These are phyloP conservation scores for Panicum virgatum DNA, from an alignment of 202 grass and related monocot genomes.

Conservation along the genomic window DNA sequence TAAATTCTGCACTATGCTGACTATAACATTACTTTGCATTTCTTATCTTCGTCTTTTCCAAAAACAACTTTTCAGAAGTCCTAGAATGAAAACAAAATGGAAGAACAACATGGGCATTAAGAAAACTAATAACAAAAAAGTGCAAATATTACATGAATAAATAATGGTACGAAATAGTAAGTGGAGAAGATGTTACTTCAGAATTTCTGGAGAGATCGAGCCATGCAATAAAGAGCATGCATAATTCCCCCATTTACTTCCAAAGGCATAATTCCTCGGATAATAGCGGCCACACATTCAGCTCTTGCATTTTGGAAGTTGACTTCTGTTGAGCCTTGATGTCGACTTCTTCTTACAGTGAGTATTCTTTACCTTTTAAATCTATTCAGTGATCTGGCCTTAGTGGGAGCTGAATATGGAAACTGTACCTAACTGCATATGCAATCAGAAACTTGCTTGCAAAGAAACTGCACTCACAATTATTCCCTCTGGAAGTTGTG, in stretches of 20 bases:
- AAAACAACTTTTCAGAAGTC: slow-evolving; percentile 35
- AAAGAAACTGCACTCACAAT: slow-evolving; percentile 6
- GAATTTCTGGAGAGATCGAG: slow-evolving; percentile 30
- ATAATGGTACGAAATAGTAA: slow-evolving; percentile 5
- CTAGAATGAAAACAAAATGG: slow-evolving; percentile 16
- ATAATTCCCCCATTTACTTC: slow-evolving; percentile 33
- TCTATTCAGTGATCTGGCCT: slow-evolving; percentile 34
- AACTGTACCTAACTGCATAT: slow-evolving; percentile 42
- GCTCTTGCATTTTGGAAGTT: slow-evolving; percentile 46
- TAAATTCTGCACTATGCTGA: slow-evolving; percentile 39
- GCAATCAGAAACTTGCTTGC: slow-evolving; percentile 33
- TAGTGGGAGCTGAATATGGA: slow-evolving; percentile 46
- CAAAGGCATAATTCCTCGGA: slow-evolving; percentile 42
- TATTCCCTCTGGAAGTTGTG: slow-evolving; percentile 21
- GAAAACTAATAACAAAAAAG: neutral
- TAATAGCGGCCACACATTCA: slow-evolving; percentile 33
- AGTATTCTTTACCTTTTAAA: slow-evolving; percentile 32
- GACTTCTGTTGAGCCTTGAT: slow-evolving; percentile 53
- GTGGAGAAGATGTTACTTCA: slow-evolving; percentile 1
- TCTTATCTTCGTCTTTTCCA: neutral
- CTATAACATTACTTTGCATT: slow-evolving; percentile 26
- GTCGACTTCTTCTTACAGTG: slow-evolving; percentile 41
- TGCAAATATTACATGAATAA: neutral
- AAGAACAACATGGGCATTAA: slow-evolving; percentile 12
- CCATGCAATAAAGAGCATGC: slow-evolving; percentile 38